Percentiles rank a stretch among this genome's conserved stretches.
phyloP scores from a whole-genome alignment of 1,284 basidiomycete genomes.

The Cryptococcus sp. region DNA sequence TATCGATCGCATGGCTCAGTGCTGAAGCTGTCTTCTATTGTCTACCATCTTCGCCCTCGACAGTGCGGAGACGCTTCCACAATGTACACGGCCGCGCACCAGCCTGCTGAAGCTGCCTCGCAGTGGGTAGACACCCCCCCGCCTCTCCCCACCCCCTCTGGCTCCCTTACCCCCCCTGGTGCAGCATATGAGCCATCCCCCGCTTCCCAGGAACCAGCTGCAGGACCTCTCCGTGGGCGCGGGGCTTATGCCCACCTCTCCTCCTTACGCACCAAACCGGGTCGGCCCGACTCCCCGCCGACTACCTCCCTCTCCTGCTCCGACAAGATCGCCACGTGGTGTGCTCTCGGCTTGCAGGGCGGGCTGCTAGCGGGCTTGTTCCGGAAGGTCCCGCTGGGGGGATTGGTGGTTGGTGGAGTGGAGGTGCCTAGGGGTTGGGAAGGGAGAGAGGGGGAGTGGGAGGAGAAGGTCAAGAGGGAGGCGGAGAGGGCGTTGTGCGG shows the following conservation, averaged over 20 bases:
- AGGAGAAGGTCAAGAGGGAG: conserved; percentile 61
- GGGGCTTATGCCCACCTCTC: conserved; percentile 70
- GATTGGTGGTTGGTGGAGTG: conserved; percentile 70
- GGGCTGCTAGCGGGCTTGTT: conserved; percentile 62
- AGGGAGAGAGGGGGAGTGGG: conserved; percentile 49
- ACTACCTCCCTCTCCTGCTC: conserved; percentile 82
- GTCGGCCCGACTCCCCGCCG: conserved; percentile 72
- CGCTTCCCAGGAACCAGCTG: conserved; percentile 7
- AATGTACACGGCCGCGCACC: conserved; percentile 65
- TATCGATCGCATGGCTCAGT: background rate
- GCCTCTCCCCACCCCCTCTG: conserved; percentile 15
- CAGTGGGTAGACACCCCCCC: conserved; percentile 13
- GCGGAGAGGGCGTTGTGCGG: conserved; percentile 56
- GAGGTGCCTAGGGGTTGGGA: conserved; percentile 27
- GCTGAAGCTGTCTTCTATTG: background rate
- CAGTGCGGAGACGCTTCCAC: conserved; percentile 88
- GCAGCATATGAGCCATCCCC: too few relatives aligned
- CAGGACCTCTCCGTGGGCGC: conserved; percentile 63
- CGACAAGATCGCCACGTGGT: conserved; percentile 85
- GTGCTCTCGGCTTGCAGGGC: conserved; percentile 77
- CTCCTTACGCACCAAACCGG: conserved; percentile 83
- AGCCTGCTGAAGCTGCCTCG: conserved; percentile 64
- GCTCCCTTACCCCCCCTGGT: background rate
- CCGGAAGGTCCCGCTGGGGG: conserved; percentile 62
- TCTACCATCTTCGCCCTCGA: background rate